Conservation (phyloP, 1,284 basidiomycete genomes). For the Malassezia arunalokei region DNA sequence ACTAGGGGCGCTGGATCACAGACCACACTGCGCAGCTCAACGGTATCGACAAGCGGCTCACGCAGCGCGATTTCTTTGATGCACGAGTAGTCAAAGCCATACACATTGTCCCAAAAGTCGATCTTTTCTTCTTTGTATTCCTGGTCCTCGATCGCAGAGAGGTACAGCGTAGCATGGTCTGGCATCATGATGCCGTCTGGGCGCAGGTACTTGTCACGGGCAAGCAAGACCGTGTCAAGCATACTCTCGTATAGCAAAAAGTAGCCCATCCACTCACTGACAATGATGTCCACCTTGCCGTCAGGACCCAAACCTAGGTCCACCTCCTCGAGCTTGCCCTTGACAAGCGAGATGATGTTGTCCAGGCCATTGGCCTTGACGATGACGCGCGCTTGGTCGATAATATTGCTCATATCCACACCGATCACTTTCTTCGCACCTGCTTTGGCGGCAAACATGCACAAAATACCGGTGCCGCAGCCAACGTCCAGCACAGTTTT, state of each 20-base stretch:
- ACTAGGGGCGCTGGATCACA: slow-evolving; percentile 43
- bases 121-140: slow-evolving; percentile 99
- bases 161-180: slow-evolving; percentile 80
- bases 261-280: slow-evolving; percentile 95
- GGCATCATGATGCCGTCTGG: slow-evolving; percentile 87
- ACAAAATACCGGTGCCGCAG: slow-evolving; percentile 94
- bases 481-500: slow-evolving; percentile 80
- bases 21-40: slow-evolving; percentile 49
- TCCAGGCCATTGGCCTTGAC: slow-evolving; percentile 90
- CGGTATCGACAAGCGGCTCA: slow-evolving; percentile 94
- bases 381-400: slow-evolving; percentile 95
- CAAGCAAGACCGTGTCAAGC: slow-evolving; percentile 94
- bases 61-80: slow-evolving; percentile 97
- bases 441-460: slow-evolving; percentile 97
- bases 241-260: slow-evolving; percentile 85
- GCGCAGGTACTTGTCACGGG: slow-evolving; percentile 83
- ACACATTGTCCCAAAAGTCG: slow-evolving; percentile 90
- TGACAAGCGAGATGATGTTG: slow-evolving; percentile 79
- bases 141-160: slow-evolving; percentile 96
- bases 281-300: slow-evolving; percentile 72
- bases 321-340: slow-evolving; percentile 92
- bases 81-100: slow-evolving; percentile 98
- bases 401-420: slow-evolving; percentile 99
- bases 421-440: slow-evolving; percentile 74
- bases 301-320: slow-evolving; percentile 48